Evolutionary conservation across 306 rosid species (phyloP).

Genomic region (Lablab purpureus): DNA sequence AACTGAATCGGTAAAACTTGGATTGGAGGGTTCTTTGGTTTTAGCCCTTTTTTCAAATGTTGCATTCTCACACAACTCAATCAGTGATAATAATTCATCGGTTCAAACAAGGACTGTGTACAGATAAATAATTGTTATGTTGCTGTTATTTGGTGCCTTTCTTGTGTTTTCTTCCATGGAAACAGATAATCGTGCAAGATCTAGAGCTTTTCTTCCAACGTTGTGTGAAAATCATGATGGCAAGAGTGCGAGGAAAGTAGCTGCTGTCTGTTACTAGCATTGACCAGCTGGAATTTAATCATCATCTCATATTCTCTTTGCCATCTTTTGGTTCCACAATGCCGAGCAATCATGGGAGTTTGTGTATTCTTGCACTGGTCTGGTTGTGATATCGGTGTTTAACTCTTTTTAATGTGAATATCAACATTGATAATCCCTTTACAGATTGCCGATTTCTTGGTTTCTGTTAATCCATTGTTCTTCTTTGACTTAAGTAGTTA

Average conservation of each 20-base stretch:
- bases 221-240: conserved; percentile 55
- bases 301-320: not conserved
- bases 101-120: not conserved
- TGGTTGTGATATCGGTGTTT: not conserved
- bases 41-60: not conserved
- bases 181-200: not conserved
- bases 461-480: not conserved
- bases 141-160: conserved; percentile 1
- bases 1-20: conserved; percentile 15
- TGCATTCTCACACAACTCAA: not conserved
- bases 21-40: not conserved
- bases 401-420: conserved; percentile 6
- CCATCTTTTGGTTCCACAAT: not conserved
- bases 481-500: not conserved
- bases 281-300: conserved; percentile 8
- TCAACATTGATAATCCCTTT: not conserved
- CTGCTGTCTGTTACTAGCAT: not conserved
- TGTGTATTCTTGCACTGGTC: conserved; percentile 25
- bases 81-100: not conserved
- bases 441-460: not conserved
- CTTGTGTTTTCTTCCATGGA: not conserved
- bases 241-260: conserved; percentile 42
- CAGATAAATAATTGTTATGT: conserved; percentile 44
- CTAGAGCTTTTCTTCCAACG: not conserved
- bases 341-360: conserved; percentile 42